Base-by-base conservation (phyloP, 192 early-diverging fungal species). In the Endogone sp. region DNA sequence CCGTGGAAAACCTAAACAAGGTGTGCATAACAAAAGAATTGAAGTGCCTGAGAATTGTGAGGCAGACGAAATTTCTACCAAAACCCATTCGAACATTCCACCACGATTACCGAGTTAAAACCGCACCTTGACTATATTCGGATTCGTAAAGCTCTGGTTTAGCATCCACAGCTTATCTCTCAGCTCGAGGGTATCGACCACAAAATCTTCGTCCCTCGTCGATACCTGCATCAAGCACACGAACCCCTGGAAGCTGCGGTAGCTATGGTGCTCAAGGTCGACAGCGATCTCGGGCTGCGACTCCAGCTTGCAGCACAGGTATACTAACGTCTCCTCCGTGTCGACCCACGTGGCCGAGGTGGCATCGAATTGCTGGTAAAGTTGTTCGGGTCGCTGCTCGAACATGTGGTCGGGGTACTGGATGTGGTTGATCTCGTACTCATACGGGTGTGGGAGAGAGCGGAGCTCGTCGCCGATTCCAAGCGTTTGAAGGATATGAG, bases 181-280 rank as follows among this genome's bases (percentile, higher is more conserved):
- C 25, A 99, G 76, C 29, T 84, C 88, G 3, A 99, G 73, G 6
- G 96, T 88, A 71, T 99, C 98, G 21, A 99, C 79, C 25, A 98
- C 78, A 75, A 84, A 99, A 79, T 99, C 98, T 64, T 92, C 79
- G 21, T 81, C 79, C 25, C 98, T 86, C 0, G 96, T 93, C 28
- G 91, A 93, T 26, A 99, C 83, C 71, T 99, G 98, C 70, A 98
- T 90, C 62, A 99, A 73, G 77, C 96, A 98, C 25, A 88, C 89
- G 68, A 99, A 96, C 0, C 98, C 98, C 79, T 95, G 95, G 78
- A 84, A 99, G 28, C 94, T 91, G 16, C 98, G 89, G 75, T 96
- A 97, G 75, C 91, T 88, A 75, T 99, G 98, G 70, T 97, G 94
- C 80, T 95, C 98, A 66, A 96, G 76, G 88, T 99, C 98, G 0